Evolutionary conservation across 139 green algal species (phyloP), one percentile per base, ranked within the genome.

Genomic region (Eudorina sp.): DNA sequence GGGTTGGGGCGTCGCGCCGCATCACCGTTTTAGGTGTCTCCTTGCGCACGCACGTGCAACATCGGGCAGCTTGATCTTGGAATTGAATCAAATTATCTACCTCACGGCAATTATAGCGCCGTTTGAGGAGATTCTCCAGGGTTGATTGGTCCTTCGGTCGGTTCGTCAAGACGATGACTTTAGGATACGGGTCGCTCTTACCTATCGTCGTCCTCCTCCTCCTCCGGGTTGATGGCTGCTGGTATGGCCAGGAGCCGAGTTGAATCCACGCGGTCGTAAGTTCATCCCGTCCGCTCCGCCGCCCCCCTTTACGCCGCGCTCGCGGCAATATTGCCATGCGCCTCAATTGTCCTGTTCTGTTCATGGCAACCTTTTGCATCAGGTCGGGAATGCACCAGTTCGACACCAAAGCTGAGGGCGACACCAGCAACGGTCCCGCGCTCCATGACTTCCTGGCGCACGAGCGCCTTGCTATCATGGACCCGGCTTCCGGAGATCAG

Each of bases 391-490:
- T 93, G 84, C 90, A 92, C 76, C 93, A 95, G 69, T 91, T 75
- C 60, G 85, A 89, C 46, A 96, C 92, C 86, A 88, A n/a, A n/a
- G n/a, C n/a, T n/a, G n/a, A n/a, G n/a, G n/a, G n/a, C n/a, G n/a
- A n/a, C n/a, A n/a, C n/a, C n/a, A n/a, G n/a, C n/a, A n/a, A n/a
- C n/a, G n/a, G n/a, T n/a, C n/a, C n/a, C n/a, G n/a, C n/a, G n/a
- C n/a, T n/a, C n/a, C n/a, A n/a, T n/a, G n/a, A 93, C 91, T 98
- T 96, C 90, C 84, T 98, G 74, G 94, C 94, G 3, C 96, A 98
- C 89, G 96, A 98, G 90, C 94, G 96, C 55, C 93, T 98, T 25
- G 94, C 95, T 53, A 97, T 98, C 89, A 95, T 98, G 51, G 96
- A 96, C 88, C 94, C 93, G 38, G 76, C 90, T 48, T 94, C 91